A percentile compares a stretch with the other conserved stretches of the same genome.
These are phyloP conservation scores for Gossypium longicalyx DNA, from an alignment of 345 rosid genomes.

Conservation along the genomic window DNA sequence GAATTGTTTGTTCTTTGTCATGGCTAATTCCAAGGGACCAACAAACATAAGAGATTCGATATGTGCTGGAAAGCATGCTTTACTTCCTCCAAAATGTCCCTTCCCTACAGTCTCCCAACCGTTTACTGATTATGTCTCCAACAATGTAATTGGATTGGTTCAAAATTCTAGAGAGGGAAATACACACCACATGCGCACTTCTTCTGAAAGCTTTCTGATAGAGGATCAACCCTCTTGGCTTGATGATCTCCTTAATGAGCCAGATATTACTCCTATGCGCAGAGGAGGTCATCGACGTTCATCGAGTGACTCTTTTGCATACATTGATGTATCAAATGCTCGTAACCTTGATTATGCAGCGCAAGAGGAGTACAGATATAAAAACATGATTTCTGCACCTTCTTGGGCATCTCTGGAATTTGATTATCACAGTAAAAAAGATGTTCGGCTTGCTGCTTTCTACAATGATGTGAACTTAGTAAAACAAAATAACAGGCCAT, in stretches of 20 bases:
- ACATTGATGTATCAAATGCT: constrained; percentile 56
- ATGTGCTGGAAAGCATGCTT: constrained; percentile 67
- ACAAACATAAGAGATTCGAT: constrained; percentile 57
- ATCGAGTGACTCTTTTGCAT: constrained; percentile 95
- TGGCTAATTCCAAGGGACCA: constrained; percentile 79
- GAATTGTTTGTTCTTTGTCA: constrained; percentile 33
- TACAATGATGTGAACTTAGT: constrained; percentile 42
- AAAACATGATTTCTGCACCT: constrained; percentile 36
- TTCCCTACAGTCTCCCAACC: constrained; percentile 66
- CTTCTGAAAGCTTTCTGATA: constrained; percentile 72
- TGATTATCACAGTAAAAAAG: constrained; percentile 46
- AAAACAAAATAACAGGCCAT: constrained; percentile 47
- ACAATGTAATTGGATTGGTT: constrained; percentile 47
- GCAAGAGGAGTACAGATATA: constrained; percentile 57
- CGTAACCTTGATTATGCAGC: constrained; percentile 50
- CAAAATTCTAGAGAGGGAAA: constrained; percentile 61
- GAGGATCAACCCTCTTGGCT: constrained; percentile 99
- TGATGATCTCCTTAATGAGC: constrained; percentile 97
- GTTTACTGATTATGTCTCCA: constrained; percentile 60
- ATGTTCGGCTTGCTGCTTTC: constrained; percentile 41
- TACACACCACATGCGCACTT: constrained; percentile 78
- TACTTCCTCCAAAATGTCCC: constrained; percentile 92
- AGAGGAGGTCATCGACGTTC: constrained; percentile 94
- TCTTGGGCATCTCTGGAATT: constrained; percentile 64
- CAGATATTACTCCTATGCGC: constrained; percentile 85